Evolutionary conservation across 2,329 filamentous ascomycete species (phyloP).

Genomic region (Paracoccidioides brasiliensis): DNA sequence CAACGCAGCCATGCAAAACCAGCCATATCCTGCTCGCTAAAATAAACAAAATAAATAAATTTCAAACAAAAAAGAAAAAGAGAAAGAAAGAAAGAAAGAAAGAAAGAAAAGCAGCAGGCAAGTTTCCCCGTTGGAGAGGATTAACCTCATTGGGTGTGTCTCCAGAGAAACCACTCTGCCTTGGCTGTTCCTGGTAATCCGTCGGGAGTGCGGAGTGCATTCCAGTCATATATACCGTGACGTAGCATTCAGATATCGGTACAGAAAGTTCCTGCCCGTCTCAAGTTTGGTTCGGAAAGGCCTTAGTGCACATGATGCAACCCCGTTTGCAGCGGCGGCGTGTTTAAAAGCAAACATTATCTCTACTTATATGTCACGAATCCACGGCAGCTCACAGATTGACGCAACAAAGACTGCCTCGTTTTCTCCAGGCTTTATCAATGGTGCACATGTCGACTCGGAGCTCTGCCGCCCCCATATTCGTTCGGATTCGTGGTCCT

Average conservation of each 20-base stretch:
- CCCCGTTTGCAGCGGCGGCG: background rate
- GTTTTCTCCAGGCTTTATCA: slow-evolving; percentile 1
- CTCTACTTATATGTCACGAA: no score
- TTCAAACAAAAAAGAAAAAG: no score
- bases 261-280: background rate
- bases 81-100: background rate
- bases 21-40: no score
- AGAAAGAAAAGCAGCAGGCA: no score
- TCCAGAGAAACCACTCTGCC: background rate
- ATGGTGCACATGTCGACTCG: slow-evolving; percentile 12
- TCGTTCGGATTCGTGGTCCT: slow-evolving; percentile 36
- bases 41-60: no score
- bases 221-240: background rate
- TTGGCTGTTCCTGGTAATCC: background rate
- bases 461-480: slow-evolving; percentile 23
- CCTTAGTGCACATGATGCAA: background rate
- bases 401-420: background rate
- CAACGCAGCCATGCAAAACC: no score
- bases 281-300: background rate
- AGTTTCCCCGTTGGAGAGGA: background rate
- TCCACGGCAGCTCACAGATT: background rate
- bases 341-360: no score
- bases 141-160: background rate
- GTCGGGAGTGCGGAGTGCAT: background rate
- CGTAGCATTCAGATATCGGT: background rate